Conservation (phyloP, 2,329 filamentous ascomycete species). For the Cladophialophora psammophila region DNA sequence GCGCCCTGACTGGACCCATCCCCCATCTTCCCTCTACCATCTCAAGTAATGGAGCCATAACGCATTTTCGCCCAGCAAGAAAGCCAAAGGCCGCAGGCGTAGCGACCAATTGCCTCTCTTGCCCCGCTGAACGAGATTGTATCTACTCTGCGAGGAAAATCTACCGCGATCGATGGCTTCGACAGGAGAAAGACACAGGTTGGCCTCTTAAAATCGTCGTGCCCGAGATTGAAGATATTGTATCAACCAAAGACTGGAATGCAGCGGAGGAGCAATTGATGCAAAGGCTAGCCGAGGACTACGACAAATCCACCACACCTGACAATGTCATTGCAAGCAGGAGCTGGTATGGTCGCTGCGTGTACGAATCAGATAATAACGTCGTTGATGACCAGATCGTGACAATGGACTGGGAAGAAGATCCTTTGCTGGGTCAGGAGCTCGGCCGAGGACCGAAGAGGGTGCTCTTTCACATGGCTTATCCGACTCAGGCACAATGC, state of each 20-base stretch:
- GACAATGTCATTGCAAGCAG: conserved; percentile 61
- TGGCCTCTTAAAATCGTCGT: conserved; percentile 93
- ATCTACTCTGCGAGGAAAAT: conserved; percentile 85
- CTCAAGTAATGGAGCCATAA: conserved; percentile 77
- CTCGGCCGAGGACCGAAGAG: conserved; percentile 73
- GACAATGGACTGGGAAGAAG: conserved; percentile 85
- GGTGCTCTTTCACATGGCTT: conserved; percentile 92
- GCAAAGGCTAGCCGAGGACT: conserved; percentile 61
- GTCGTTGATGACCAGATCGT: conserved; percentile 94
- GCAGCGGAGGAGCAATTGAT: conserved; percentile 62
- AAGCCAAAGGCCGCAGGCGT: conserved; percentile 77
- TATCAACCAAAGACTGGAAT: conserved; percentile 53
- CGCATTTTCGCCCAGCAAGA: conserved; percentile 75
- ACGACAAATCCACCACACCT: conserved; percentile 59
- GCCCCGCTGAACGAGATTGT: conserved; percentile 76
- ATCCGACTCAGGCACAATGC: conserved; percentile 86
- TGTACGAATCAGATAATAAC: conserved; percentile 91
- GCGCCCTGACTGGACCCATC: conserved; percentile 51
- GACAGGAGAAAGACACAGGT: conserved; percentile 65
- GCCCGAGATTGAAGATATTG: conserved; percentile 85
- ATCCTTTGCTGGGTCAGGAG: conserved; percentile 47
- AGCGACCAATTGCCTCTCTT: conserved; percentile 87
- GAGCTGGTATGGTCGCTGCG: conserved; percentile 89
- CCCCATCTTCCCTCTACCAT: conserved; percentile 78
- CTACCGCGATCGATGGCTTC: conserved; percentile 75